Conservation (phyloP, 1,139 yeast species). For the Debaryomycetaceae sp. region DNA sequence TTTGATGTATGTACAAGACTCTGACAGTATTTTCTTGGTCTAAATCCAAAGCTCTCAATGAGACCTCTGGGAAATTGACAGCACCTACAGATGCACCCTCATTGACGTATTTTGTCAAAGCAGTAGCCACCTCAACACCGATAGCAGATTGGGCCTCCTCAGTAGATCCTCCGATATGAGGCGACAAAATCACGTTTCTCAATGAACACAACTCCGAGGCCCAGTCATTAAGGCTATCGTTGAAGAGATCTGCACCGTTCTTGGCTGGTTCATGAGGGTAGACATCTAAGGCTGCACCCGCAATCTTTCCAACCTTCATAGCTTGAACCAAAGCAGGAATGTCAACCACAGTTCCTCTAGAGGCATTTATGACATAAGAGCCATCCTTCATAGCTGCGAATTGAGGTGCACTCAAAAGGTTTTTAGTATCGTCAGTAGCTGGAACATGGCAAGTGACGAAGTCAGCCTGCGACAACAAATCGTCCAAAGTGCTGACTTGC, state of each 20-base stretch:
- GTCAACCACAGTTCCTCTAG: conserved; percentile 97
- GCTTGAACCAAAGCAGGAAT: conserved; percentile 92
- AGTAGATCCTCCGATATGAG: conserved; percentile 98
- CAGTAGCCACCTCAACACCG: conserved; percentile 90
- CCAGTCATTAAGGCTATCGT: conserved; percentile 74
- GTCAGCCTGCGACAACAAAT: conserved; percentile 76
- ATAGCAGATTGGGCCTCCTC: conserved; percentile 98
- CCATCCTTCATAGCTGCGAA: conserved; percentile 97
- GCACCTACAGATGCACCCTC: conserved; percentile 97
- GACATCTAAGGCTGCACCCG: conserved; percentile 97
- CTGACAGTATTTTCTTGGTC: conserved; percentile 89
- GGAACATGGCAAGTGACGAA: conserved; percentile 95
- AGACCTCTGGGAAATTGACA: conserved; percentile 98
- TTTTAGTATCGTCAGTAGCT: conserved; percentile 87
- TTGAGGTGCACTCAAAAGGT: conserved; percentile 86
- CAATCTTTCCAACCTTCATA: conserved; percentile 87
- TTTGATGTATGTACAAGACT: conserved; percentile 93
- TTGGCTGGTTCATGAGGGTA: conserved; percentile 97
- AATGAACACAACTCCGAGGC: conserved; percentile 76
- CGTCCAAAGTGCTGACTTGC: conserved; percentile 84
- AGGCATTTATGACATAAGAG: conserved; percentile 88
- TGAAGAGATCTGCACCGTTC: conserved; percentile 83
- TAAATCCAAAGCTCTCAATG: conserved; percentile 81
- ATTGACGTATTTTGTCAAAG: conserved; percentile 86
- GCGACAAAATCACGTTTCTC: conserved; percentile 89